These are phyloP conservation scores for Gracilaria domingensis DNA, from an alignment of 23 red algal genomes.

Conservation along the genomic window DNA sequence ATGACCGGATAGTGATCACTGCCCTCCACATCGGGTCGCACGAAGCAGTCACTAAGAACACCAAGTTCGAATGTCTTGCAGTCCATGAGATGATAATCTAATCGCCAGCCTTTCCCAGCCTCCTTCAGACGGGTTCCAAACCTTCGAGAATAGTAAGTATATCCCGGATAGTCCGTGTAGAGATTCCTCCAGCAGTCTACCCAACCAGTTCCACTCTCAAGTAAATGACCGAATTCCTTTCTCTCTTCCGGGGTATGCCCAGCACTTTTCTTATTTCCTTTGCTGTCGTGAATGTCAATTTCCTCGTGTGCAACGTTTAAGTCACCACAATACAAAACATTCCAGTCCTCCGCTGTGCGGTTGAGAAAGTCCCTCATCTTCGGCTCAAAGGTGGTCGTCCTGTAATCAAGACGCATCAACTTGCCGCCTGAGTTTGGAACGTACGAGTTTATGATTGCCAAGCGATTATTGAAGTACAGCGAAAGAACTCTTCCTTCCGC, in stretches of 20 bases:
- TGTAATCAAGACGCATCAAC: constrained; percentile 61
- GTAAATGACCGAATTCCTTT: constrained; percentile 67
- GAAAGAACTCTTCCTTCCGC: constrained; percentile 70
- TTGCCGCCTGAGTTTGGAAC: constrained; percentile 78
- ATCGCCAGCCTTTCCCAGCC: constrained; percentile 83
- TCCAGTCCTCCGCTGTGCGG: constrained; percentile 14
- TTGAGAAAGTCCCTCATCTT: constrained; percentile 67
- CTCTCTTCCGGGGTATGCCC: constrained; percentile 91
- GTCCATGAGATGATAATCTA: constrained; percentile 82
- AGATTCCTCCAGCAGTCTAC: constrained; percentile 78
- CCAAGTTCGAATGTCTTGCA: constrained; percentile 17
- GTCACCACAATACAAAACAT: constrained; percentile 79
- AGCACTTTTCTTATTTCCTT: constrained; percentile 78
- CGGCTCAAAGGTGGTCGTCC: constrained; percentile 61
- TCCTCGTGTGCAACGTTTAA: constrained; percentile 84
- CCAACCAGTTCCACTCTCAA: constrained; percentile 60
- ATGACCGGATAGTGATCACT: constrained; percentile 65
- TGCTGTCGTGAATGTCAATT: constrained; percentile 89
- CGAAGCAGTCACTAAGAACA: constrained; percentile 30
- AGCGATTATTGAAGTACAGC: constrained; percentile 26
- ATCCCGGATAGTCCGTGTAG: constrained; percentile 62
- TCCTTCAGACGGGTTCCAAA: constrained; percentile 45
- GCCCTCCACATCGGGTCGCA: constrained; percentile 44
- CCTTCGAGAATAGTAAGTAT: constrained; percentile 71
- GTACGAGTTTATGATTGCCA: constrained; percentile 74